Evolutionary conservation across 768 basidiomycete genomes (phyloP).

Genomic region (Nidularia pulvinata): DNA sequence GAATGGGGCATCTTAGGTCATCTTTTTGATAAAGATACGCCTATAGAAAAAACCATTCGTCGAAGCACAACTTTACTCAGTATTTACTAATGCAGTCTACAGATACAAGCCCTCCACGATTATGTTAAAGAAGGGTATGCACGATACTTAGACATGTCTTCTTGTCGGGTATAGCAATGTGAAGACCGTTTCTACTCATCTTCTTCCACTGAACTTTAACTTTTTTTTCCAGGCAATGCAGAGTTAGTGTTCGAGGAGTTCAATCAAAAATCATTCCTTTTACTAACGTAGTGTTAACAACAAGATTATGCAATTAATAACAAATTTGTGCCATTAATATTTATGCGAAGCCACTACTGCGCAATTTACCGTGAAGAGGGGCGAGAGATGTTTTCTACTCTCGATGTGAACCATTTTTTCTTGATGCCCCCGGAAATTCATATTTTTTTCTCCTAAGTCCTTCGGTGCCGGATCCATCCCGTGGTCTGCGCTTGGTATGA

Average conservation of each 20-base stretch:
- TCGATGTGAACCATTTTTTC: slow-evolving; percentile 36
- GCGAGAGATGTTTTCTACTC: slow-evolving; percentile 56
- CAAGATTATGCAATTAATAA: slow-evolving; percentile 60
- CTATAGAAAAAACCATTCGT: slow-evolving; percentile 52
- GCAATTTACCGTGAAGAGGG: slow-evolving; percentile 66
- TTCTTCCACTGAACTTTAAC: too few relatives aligned
- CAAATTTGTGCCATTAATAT: slow-evolving; percentile 57
- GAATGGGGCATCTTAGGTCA: slow-evolving; percentile 31
- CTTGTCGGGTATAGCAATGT: slow-evolving; percentile 57
- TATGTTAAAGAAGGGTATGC: slow-evolving; percentile 63
- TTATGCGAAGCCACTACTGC: slow-evolving; percentile 67
- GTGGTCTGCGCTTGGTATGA: slow-evolving; percentile 57
- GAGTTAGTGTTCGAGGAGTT: too few relatives aligned
- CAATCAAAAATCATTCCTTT: too few relatives aligned
- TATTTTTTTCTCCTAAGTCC: slow-evolving; percentile 18
- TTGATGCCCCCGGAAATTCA: background rate
- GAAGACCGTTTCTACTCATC: too few relatives aligned
- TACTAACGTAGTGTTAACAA: slow-evolving; percentile 1
- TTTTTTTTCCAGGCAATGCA: too few relatives aligned
- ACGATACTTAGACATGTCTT: slow-evolving; percentile 58
- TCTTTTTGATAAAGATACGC: slow-evolving; percentile 55
- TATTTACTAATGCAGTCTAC: too few relatives aligned
- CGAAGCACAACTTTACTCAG: too few relatives aligned
- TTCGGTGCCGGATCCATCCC: slow-evolving; percentile 57
- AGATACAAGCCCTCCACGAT: slow-evolving; percentile 71